Conservation (phyloP, 2,329 filamentous ascomycete genomes). For the Colletotrichum tropicale region DNA sequence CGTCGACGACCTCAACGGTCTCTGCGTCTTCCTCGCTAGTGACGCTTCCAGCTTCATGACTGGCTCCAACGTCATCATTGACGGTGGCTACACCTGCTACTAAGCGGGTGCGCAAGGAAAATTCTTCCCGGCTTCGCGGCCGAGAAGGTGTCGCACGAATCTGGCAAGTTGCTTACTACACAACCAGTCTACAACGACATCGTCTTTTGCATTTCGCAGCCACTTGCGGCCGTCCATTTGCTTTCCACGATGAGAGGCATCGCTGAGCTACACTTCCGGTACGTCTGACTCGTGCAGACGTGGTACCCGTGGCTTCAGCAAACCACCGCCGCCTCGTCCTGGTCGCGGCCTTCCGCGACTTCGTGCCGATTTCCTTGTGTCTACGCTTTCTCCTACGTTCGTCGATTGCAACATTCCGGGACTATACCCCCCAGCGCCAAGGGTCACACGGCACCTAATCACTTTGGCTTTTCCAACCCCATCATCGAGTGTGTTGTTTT, state of each 20-base stretch:
- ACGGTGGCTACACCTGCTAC: conserved; percentile 72
- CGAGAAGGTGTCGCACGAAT: not conserved
- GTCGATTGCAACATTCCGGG: not conserved
- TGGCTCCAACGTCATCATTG: conserved; percentile 73
- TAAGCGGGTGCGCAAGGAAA: conserved; percentile 33
- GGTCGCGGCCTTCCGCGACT: conserved; percentile 14
- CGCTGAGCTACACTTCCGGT: conserved; percentile 5
- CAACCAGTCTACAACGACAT: not conserved
- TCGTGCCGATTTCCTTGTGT: conserved; percentile 22
- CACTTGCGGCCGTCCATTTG: not conserved
- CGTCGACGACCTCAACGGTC: conserved; percentile 78
- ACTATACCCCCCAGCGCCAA: conserved; percentile 16
- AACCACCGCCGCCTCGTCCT: not conserved
- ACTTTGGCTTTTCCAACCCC: not conserved
- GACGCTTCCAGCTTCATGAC: conserved; percentile 80
- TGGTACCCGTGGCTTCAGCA: conserved; percentile 9
- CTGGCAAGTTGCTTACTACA: not conserved
- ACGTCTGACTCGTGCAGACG: not conserved
- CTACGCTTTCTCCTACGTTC: not conserved
- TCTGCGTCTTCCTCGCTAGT: conserved; percentile 77
- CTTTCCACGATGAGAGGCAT: not conserved
- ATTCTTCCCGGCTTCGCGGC: not conserved
- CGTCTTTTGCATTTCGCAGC: not conserved
- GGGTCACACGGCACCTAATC: conserved; percentile 1
- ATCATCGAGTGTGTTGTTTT: not conserved